Conservation (phyloP, 1,139 yeast genomes). For the Tardiomyces blankii region DNA sequence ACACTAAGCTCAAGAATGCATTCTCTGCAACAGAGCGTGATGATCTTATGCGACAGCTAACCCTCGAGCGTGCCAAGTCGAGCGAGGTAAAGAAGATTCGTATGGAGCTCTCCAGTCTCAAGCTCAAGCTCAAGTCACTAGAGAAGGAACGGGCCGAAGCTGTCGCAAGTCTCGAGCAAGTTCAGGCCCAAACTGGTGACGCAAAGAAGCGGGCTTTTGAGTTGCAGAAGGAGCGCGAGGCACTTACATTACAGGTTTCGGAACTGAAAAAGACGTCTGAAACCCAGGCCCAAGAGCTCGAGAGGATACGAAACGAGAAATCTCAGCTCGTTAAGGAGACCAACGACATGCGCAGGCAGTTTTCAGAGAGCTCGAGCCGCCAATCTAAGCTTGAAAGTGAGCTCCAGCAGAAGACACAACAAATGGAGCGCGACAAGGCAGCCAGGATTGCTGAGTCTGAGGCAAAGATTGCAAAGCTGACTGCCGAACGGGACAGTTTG, state of each 20-base stretch:
- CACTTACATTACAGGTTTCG: background rate
- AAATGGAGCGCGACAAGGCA: constrained; percentile 27
- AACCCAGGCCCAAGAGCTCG: background rate
- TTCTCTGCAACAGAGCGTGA: constrained; percentile 12
- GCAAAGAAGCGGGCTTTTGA: background rate
- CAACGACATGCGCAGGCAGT: constrained; percentile 9
- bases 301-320: constrained; percentile 2
- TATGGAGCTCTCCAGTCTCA: constrained; percentile 26
- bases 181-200: background rate
- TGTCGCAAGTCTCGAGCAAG: background rate
- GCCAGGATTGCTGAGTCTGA: constrained; percentile 32
- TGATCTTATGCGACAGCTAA: constrained; percentile 14
- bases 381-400: constrained; percentile 19
- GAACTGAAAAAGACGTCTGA: background rate
- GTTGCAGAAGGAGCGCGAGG: background rate
- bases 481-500: constrained; percentile 23
- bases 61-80: constrained; percentile 13
- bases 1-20: background rate
- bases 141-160: constrained; percentile 5
- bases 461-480: constrained; percentile 30
- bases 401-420: constrained; percentile 16
- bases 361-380: constrained; percentile 14
- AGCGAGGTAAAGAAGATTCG: constrained; percentile 11
- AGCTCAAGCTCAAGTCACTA: constrained; percentile 29
- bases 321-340: constrained; percentile 8